Evolutionary conservation across 768 basidiomycete genomes (phyloP), one percentile per base, ranked within the genome.

Genomic region (Boletales sp.): DNA sequence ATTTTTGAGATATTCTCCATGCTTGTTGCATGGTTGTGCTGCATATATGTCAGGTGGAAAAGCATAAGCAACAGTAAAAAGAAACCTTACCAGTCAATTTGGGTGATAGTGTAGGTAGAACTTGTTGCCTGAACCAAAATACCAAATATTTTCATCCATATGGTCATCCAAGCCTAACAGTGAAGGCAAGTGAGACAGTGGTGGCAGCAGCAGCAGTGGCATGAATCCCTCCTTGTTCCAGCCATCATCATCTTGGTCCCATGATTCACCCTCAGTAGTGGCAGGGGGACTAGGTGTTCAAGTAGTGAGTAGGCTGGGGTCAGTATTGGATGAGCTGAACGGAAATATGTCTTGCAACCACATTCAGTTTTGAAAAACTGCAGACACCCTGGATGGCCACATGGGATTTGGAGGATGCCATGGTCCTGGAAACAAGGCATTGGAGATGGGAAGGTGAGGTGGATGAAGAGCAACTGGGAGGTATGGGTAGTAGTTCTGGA

Each of bases 31-130:
- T 8, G 44, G 48, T 28, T 4, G 10, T 5, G 13, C 32, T 33
- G 13, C 8, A 33, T 33, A 33, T 13, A 33, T 33, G 13, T 33
- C 6, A 33, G 32, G 10, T 2, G 21, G 4, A 4, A 21, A 21
- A 33, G 10, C 32, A 9, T 13, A 33, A 33, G 13, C 8, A 13
- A 33, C 10, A 33, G 13, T 10, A 33, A 13, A 33, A 33, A 13
- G 19, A 46, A 15, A 25, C 31, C 41, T 31, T 44, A 47, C 49
- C 41, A 40, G 15, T 50, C 17, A 55, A 32, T 17, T 30, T 4
- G 40, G 33, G 8, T 55, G 49, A 17, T 55, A 55, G 13, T 33
- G 30, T 5, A 35, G 19, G 9, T 51, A 55, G 8, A 48, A 34
- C 19, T 30, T 46, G 32, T 48, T 19, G 13, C 36, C 36, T 17